A percentile compares a stretch with the other conserved stretches of the same genome.
Conservation (phyloP, 768 basidiomycete species). For the Termitomyces sp. region DNA sequence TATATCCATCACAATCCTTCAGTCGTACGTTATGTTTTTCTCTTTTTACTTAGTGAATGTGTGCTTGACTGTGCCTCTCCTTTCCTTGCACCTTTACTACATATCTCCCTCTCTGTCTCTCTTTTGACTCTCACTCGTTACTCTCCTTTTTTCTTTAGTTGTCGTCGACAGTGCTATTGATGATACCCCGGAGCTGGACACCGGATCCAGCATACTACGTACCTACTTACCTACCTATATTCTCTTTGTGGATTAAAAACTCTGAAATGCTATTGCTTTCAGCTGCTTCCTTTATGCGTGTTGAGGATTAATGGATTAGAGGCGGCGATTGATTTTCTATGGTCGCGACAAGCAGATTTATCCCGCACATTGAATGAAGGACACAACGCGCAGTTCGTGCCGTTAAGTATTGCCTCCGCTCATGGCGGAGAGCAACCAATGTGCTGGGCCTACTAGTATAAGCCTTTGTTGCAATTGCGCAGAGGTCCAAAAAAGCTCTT, state of each 20-base stretch:
- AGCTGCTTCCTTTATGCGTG: neutral
- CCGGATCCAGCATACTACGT: slow-evolving; percentile 8
- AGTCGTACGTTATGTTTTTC: neutral
- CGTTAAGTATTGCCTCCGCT: too few relatives aligned
- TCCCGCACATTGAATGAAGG: too few relatives aligned
- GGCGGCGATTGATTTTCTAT: too few relatives aligned
- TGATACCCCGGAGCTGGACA: slow-evolving; percentile 19
- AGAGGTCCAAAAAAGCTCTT: too few relatives aligned
- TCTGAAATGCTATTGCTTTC: slow-evolving; percentile 5
- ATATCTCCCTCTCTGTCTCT: neutral
- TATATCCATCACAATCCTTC: neutral
- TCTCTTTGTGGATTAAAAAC: slow-evolving; percentile 8
- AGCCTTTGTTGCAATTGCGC: too few relatives aligned
- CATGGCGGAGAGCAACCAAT: too few relatives aligned
- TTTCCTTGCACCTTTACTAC: neutral
- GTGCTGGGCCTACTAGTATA: too few relatives aligned
- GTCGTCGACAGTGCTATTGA: slow-evolving; percentile 13
- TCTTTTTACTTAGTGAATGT: neutral
- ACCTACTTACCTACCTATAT: slow-evolving; percentile 3
- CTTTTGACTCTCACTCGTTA: neutral
- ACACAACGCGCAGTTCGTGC: too few relatives aligned
- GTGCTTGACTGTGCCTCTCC: slow-evolving; percentile 9
- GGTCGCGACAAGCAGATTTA: too few relatives aligned
- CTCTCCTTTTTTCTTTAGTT: neutral
- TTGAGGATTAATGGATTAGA: too few relatives aligned